Evolutionary conservation across 768 basidiomycete genomes (phyloP).

Genomic region (Mycena venus): DNA sequence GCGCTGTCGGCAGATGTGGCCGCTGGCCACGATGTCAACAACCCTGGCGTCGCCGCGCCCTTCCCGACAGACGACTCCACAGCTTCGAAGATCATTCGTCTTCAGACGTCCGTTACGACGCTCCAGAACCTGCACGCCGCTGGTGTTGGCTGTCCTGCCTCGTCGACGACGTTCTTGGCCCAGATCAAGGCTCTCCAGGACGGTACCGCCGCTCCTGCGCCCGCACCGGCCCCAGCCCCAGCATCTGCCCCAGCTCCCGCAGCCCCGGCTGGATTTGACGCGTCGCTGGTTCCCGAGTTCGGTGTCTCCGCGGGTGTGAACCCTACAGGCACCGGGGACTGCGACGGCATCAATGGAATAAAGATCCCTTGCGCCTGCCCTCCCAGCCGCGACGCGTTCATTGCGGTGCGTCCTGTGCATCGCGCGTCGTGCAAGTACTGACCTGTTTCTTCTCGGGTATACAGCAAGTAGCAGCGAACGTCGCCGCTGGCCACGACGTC

Average conservation of each 20-base stretch:
- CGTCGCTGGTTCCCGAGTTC: background rate
- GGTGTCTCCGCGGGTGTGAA: background rate
- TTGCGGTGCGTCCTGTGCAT: background rate
- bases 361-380: constrained; percentile 71
- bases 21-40: constrained; percentile 75
- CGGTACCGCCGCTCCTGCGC: constrained; percentile 2
- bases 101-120: constrained; percentile 72
- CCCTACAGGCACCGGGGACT: background rate
- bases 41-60: constrained; percentile 63
- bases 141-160: constrained; percentile 77
- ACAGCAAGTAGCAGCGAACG: too few species aligned
- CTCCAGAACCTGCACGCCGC: constrained; percentile 82
- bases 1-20: constrained; percentile 68
- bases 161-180: constrained; percentile 64
- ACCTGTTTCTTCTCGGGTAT: too few species aligned
- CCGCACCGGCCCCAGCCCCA: background rate
- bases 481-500: constrained; percentile 70
- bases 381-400: constrained; percentile 57
- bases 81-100: constrained; percentile 55
- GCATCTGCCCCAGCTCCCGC: background rate
- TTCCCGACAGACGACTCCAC: constrained; percentile 70
- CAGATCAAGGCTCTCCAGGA: constrained; percentile 19
- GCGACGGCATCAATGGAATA: constrained; percentile 39
- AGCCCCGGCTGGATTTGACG: constrained; percentile 27
- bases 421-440: too few species aligned